Evolutionary conservation across 108 stramenopile species (phyloP), one percentile per base, ranked within the genome.

Genomic region (Craspedostauros australis): DNA sequence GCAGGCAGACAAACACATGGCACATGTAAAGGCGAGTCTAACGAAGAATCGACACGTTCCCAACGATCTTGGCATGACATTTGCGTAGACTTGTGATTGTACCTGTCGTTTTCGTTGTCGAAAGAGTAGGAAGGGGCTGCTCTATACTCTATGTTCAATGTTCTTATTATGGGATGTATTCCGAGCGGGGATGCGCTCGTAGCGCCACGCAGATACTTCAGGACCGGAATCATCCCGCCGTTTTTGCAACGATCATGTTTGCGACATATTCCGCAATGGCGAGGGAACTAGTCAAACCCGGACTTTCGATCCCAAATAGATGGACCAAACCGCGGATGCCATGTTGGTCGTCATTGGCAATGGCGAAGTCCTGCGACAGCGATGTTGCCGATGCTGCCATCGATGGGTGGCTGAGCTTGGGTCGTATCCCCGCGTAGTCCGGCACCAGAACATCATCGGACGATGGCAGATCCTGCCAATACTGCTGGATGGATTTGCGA

Each of bases 261-360:
- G 64, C 62, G 25, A 84, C 62, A 47, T 83, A 43, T 9, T 87
- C 68, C 18, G 75, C 91, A 55, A 92, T 72, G 7, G 74, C 81
- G 66, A 92, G 60, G 50, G 81, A 71, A 29, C 77, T 74, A 23
- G 91, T 92, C 47, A 92, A 56, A n/a, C 91, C 91, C 19, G 91
- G 91, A 58, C 82, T 84, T 39, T 92, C 91, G 1, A 92, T 86
- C 11, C 91, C 91, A 19, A 86, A 70, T 59, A 92, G 66, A 57
- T 83, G 72, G 37, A 79, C 33, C 36, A 86, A 70, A 52, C 84
- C 84, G 42, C 49, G 57, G 1, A 90, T 46, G n/a, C 80, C 80
- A 50, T 90, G 87, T 34, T 57, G 39, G 19, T 65, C 49, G 7
- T 62, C 50, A 14, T 65, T 69, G 0, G 59, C 64, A 56, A 88